Evolutionary conservation across 2,329 filamentous ascomycete species (phyloP), one percentile per base, ranked within the genome.

Genomic region (Aphanoascus verrucosus): DNA sequence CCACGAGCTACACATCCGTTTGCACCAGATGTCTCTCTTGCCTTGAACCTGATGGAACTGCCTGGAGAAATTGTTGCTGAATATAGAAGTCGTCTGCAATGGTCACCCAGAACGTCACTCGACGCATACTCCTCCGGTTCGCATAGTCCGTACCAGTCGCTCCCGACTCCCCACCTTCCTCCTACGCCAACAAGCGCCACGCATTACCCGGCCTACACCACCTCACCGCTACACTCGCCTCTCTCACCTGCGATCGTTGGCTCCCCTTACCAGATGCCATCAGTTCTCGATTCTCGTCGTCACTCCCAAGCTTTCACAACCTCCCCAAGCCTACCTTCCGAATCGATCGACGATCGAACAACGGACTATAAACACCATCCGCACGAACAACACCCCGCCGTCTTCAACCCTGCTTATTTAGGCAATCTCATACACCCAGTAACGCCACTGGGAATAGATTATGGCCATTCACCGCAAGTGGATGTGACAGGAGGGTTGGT

Each of bases 61-160:
- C 84, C 86, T 15, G 81, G 85, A 53, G 78, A 86, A 60, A 81
- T 82, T 45, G 81, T 86, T 53, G 73, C 75, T 54, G 80, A 83
- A 61, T 88, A 89, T 69, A 81, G 83, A 60, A 75, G 73, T 35
- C 79, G 83, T 59, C 82, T 87, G 74, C 82, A 84, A 46, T 86
- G 82, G 82, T 68, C 67, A 0, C 64, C 67, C 17, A 66, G 63
- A 48, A 59, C 62, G 2, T 69, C 68, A 0, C 59, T 71, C 31
- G 68, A 71, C 45, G 45, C 51, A 20, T 68, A 67, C 55, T 67
- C 67, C 4, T 62, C 69, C 1, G 59, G 62, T 15, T 65, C 69
- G 6, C 59, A 68, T 17, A 72, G 67, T 43, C 64, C 62, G 32
- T 67, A 69, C 50, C 58, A 59, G 51, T 57, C 60, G 7, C 59